Percentiles rank a stretch among this genome's conserved stretches.
Conservation (phyloP, 2,329 filamentous ascomycete genomes). For the Alternaria triticimaculans region DNA sequence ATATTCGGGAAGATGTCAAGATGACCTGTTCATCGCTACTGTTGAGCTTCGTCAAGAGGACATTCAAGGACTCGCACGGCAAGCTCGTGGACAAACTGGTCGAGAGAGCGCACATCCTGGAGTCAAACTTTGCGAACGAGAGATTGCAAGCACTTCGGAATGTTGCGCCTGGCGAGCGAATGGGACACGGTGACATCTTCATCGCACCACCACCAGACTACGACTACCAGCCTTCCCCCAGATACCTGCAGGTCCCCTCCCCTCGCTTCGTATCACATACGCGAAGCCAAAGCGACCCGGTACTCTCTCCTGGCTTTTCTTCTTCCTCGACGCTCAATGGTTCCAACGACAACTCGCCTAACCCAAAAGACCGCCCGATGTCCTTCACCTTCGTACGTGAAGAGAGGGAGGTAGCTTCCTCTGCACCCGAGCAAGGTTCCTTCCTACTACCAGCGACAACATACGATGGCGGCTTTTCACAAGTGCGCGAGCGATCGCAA, state of each 20-base stretch:
- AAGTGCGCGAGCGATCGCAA: constrained; percentile 13
- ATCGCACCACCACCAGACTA: constrained; percentile 47
- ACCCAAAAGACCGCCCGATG: constrained; percentile 11
- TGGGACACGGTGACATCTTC: constrained; percentile 43
- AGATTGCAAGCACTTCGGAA: constrained; percentile 39
- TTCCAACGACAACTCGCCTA: constrained; percentile 15
- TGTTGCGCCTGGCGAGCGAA: constrained; percentile 40
- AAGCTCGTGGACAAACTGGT: constrained; percentile 66
- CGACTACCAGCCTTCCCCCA: constrained; percentile 28
- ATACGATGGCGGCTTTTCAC: constrained; percentile 22
- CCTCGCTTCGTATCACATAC: constrained; percentile 20
- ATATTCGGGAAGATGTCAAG: constrained; percentile 84
- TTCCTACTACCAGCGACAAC: constrained; percentile 33
- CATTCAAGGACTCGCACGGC: constrained; percentile 76
- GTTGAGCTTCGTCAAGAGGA: constrained; percentile 79
- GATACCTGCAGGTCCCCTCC: constrained; percentile 15
- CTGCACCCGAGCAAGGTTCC: constrained; percentile 19
- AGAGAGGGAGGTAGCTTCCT: constrained; percentile 15
- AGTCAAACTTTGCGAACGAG: constrained; percentile 43
- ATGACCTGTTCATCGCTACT: constrained; percentile 82
- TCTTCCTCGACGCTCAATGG: constrained; percentile 24
- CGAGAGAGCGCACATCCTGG: constrained; percentile 46
- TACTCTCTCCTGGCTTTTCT: constrained; percentile 29
- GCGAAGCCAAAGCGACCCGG: constrained; percentile 31
- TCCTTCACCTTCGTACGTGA: constrained; percentile 22